Base-by-base conservation (phyloP, 768 basidiomycete genomes). In the Phlebiopsis flavidoalba region DNA sequence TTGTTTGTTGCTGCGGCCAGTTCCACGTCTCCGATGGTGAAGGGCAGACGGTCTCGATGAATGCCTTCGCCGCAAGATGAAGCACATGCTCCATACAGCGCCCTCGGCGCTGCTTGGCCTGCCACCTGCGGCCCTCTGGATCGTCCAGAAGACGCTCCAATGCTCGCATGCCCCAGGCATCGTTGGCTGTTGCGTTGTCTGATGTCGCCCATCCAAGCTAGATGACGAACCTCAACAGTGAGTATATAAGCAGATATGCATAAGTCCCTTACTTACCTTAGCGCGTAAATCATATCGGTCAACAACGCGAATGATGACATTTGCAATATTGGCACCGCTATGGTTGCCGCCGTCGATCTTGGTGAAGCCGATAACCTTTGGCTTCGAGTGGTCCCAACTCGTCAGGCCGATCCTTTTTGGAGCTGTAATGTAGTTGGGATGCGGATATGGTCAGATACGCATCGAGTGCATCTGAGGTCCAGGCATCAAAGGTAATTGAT, bases 251-350 rank as follows among this genome's bases (percentile, higher is more conserved):
- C 26, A 31, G 26, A n/a, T 31, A 31, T 31, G 26, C 2, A 6
- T 31, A 31, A 31, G 26, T 31, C 2, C 26, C 6, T 31, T 31
- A 6, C 26, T 31, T 6, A 31, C 37, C 36, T 56, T 60, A 3
- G 5, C 24, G 3, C 54, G 59, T 5, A 60, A 21, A 19, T 36
- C 59, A 46, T 60, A 60, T 12, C 40, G 53, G 37, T 60, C 59
- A 11, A 60, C 24, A 6, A 56, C 48, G 10, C 43, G 40, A 11
- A 60, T n/a, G 37, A 60, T 17, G 7, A 60, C 48, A 26, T 15
- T 26, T 3, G 59, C 59, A 33, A 31, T 53, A 31, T 60, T 60
- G 22, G 53, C 59, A 14, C 59, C 59, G 19, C 59, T 60, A 54
- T 60, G 59, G 19, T 21, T 60, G 11, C 59, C n/a, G n/a, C n/a